These are phyloP conservation scores for Candida corydali DNA, from an alignment of 805 yeast genomes.

Conservation along the genomic window DNA sequence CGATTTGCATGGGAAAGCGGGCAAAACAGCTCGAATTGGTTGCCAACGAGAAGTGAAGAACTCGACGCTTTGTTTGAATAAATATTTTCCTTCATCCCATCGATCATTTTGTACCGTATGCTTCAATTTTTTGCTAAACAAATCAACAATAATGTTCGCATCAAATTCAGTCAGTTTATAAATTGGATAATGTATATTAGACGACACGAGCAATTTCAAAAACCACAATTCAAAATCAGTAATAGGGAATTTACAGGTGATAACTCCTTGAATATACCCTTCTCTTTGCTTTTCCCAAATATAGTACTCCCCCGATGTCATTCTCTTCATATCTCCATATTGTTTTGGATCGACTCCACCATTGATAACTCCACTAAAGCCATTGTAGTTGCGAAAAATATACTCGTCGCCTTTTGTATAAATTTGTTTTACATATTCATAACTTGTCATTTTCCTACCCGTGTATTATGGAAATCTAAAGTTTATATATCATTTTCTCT, in stretches of 20 bases:
- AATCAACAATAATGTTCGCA: slow-evolving; percentile 26
- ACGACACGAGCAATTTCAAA: slow-evolving; percentile 21
- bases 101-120: slow-evolving; percentile 44
- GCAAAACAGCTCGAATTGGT: slow-evolving; percentile 53
- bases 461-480: not conserved
- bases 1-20: slow-evolving; percentile 64
- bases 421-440: slow-evolving; percentile 23
- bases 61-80: slow-evolving; percentile 38
- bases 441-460: slow-evolving; percentile 15
- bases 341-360: not conserved
- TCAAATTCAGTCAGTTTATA: not conserved
- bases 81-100: slow-evolving; percentile 48
- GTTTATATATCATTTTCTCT: slow-evolving; percentile 3
- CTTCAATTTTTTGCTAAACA: slow-evolving; percentile 44
- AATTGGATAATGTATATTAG: slow-evolving; percentile 15
- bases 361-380: not conserved
- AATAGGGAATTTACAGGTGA: slow-evolving; percentile 21
- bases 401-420: slow-evolving; percentile 19
- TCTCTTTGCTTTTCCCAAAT: slow-evolving; percentile 17
- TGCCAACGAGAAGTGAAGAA: slow-evolving; percentile 47
- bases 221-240: slow-evolving; percentile 31
- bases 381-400: slow-evolving; percentile 8
- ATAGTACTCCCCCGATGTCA: slow-evolving; percentile 2
- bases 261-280: slow-evolving; percentile 19
- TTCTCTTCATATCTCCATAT: slow-evolving; percentile 1